phyloP scores from a whole-genome alignment of 2,329 filamentous ascomycete species.

The Scopulariopsis brevicaulis region DNA sequence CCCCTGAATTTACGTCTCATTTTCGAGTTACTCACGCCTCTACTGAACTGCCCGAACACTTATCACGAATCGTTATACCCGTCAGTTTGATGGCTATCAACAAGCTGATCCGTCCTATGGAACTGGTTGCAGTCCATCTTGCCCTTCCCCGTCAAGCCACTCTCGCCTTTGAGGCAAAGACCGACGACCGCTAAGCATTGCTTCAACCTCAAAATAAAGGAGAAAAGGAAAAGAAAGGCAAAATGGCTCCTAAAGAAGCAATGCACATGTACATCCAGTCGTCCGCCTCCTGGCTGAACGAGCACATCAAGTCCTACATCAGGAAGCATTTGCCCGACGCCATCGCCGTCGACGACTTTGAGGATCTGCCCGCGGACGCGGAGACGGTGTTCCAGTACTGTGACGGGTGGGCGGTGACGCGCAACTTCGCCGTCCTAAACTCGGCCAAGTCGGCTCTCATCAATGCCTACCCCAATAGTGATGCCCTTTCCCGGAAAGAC shows the following conservation, averaged over 20 bases:
- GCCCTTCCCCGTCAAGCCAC: constrained; percentile 3
- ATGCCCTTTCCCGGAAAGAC: constrained; percentile 24
- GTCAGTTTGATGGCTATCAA: constrained; percentile 1
- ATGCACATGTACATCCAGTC: constrained; percentile 16
- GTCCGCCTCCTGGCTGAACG: constrained; percentile 17
- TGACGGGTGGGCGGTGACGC: constrained; percentile 21
- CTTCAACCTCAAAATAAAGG: background rate
- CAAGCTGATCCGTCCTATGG: constrained; percentile 2
- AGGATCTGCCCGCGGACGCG: constrained; percentile 13
- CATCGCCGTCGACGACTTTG: constrained; percentile 16
- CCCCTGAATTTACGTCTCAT: no score
- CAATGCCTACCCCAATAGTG: constrained; percentile 26
- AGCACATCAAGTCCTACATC: constrained; percentile 18
- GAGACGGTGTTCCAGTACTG: constrained; percentile 18
- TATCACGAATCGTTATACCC: background rate
- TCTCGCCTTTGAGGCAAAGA: constrained; percentile 2
- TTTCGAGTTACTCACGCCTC: no score
- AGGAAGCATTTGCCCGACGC: constrained; percentile 15
- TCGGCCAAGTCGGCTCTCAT: constrained; percentile 16
- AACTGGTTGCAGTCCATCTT: background rate
- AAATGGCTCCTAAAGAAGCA: constrained; percentile 15
- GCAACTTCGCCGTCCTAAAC: constrained; percentile 21
- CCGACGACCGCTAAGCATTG: background rate
- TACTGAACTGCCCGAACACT: background rate
- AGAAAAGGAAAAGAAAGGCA: background rate